Percentiles rank a stretch among this genome's conserved stretches.
These are phyloP conservation scores for Penicillium cataractarum DNA, from an alignment of 495 filamentous ascomycete genomes.

Conservation along the genomic window DNA sequence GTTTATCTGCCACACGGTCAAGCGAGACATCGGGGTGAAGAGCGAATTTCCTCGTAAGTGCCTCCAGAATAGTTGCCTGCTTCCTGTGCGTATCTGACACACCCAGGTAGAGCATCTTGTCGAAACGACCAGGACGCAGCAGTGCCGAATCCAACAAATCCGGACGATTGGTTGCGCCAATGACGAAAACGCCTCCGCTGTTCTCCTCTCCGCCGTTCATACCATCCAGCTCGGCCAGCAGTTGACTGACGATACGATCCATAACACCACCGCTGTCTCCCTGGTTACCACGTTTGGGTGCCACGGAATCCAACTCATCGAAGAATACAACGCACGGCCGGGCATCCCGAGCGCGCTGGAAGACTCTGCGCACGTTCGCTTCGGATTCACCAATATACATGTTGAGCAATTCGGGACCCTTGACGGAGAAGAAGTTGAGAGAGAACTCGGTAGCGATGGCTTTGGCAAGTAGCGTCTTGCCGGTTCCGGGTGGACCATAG, in stretches of 20 bases:
- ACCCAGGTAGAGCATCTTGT: conserved; percentile 98
- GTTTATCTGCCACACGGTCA: conserved; percentile 66
- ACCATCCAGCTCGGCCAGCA: conserved; percentile 92
- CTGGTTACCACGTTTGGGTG: conserved; percentile 96
- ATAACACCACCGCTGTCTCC: conserved; percentile 98
- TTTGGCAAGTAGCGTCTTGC: conserved; percentile 95
- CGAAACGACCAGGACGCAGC: conserved; percentile 89
- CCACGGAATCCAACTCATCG: conserved; percentile 95
- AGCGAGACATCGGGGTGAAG: conserved; percentile 78
- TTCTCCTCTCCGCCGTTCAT: conserved; percentile 94
- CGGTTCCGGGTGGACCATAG: conserved; percentile 95
- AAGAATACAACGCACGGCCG: conserved; percentile 99
- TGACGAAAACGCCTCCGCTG: conserved; percentile 90
- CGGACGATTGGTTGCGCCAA: conserved; percentile 93
- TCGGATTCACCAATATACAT: conserved; percentile 99
- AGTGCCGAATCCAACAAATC: conserved; percentile 92
- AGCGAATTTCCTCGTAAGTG: conserved; percentile 90
- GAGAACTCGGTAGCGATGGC: conserved; percentile 98
- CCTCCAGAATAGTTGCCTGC: conserved; percentile 91
- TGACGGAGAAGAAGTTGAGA: conserved; percentile 98
- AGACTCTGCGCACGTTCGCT: conserved; percentile 94
- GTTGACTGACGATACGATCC: conserved; percentile 96
- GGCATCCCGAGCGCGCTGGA: conserved; percentile 91
- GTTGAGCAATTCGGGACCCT: conserved; percentile 94
- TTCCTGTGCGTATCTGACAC: conserved; percentile 97